Evolutionary conservation across 2,329 filamentous ascomycete genomes (phyloP).

Genomic region (Colletotrichum agaves): DNA sequence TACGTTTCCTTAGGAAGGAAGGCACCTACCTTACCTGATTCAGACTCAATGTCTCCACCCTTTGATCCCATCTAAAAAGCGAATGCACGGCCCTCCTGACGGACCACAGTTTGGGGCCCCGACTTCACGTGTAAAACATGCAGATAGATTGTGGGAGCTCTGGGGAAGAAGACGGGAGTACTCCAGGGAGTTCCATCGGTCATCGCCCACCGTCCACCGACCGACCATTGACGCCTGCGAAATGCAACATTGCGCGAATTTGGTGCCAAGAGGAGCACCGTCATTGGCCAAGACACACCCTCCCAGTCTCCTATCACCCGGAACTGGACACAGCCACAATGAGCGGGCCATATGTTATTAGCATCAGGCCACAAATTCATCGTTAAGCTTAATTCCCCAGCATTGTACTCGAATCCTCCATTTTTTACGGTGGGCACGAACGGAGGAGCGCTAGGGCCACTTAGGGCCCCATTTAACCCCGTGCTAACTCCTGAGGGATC

Average conservation of each 20-base stretch:
- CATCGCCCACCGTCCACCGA: background rate
- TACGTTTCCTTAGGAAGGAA: too few species aligned
- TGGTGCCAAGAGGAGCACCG: background rate
- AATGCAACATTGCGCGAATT: conserved; percentile 20
- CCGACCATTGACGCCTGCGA: background rate
- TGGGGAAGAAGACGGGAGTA: too few species aligned
- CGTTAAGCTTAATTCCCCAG: conserved; percentile 36
- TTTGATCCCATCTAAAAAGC: background rate
- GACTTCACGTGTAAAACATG: background rate
- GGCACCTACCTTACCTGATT: too few species aligned
- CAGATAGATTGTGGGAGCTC: too few species aligned
- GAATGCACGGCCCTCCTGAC: background rate
- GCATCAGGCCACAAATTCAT: conserved; percentile 13
- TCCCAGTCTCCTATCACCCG: background rate
- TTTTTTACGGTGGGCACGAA: conserved; percentile 25
- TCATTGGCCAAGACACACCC: conserved; percentile 24
- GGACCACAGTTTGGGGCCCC: background rate
- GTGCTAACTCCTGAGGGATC: background rate
- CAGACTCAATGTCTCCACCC: background rate
- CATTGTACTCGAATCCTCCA: background rate
- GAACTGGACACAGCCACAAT: background rate
- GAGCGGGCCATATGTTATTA: conserved; percentile 3
- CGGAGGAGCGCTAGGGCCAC: background rate
- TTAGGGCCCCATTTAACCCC: conserved; percentile 10
- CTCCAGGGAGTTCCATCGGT: too few species aligned